Evolutionary conservation across 1,284 basidiomycete species (phyloP), one percentile per base, ranked within the genome.

Genomic region (Trametes pubescens): DNA sequence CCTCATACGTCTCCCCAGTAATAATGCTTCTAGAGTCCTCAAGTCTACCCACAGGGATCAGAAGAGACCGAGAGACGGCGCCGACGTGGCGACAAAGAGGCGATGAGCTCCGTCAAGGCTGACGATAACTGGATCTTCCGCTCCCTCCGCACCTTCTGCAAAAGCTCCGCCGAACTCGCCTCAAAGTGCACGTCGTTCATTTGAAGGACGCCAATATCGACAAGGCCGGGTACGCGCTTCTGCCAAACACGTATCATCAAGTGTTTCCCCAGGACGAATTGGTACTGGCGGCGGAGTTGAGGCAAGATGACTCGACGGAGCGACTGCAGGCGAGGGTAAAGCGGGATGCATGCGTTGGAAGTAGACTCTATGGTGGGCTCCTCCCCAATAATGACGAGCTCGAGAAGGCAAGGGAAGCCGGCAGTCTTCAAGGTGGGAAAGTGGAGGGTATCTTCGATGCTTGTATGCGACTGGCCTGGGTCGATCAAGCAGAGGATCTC

Each of bases 401-500:
- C 61, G 35, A 53, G 44, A 4, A 63, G 49, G 24, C 11, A 18
- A 8, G 61, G 51, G 24, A 57, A 63, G 13, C 55, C 55, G 13
- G 51, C 32, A 8, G 22, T 37, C 2, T 11, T 22, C 13, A 57
- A 49, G 26, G 46, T 51, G 10, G 57, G 35, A 24, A 59, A 16
- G 51, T 65, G 63, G 18, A 62, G 34, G 10, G 44, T 48, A 13
- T 53, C 44, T 8, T 32, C 29, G 29, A 32, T 4, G 29, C 29
- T 8, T 14, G 44, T 38, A 22, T 47, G 26, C 35, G 65, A 21
- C 43, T 38, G 32, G 29, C 53, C 34, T 9, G 52, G 56, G 32
- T 61, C 48, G 37, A 62, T 32, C 32, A 66, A 44, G 43, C 44
- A 56, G 32, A 64, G 55, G 18, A 58, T 62, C 53, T 44, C 35